phyloP scores from a whole-genome alignment of 2,329 filamentous ascomycete genomes.

The Trichoderma pleuroti region DNA sequence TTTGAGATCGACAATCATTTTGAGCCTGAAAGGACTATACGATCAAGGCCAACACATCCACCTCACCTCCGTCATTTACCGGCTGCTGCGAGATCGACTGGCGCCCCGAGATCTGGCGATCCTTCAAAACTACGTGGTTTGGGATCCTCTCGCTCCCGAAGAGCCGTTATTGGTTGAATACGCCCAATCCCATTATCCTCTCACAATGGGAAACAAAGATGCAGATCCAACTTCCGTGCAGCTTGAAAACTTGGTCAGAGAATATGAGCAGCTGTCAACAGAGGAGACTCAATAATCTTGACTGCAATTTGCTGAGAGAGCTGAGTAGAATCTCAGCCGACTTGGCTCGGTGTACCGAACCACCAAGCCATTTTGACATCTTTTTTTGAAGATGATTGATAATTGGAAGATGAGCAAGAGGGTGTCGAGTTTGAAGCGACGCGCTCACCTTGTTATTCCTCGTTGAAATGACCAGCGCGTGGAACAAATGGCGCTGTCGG shows the following conservation, averaged over 20 bases:
- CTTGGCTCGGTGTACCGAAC: not conserved
- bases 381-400: not conserved
- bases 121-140: not conserved
- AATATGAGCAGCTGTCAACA: not conserved
- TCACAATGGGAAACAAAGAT: not conserved
- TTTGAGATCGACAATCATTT: conserved; percentile 7
- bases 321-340: not conserved
- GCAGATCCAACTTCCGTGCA: not conserved
- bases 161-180: not conserved
- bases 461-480: not conserved
- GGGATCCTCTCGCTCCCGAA: not conserved
- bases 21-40: conserved; percentile 14
- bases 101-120: not conserved
- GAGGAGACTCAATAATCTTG: not conserved
- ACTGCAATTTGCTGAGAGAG: not conserved
- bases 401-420: not conserved
- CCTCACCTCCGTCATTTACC: conserved; percentile 1
- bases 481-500: not conserved
- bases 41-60: conserved; percentile 15
- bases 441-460: not conserved
- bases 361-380: not conserved
- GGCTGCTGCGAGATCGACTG: conserved; percentile 2
- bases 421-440: not conserved
- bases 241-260: conserved; percentile 2
- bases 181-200: conserved; percentile 8